Conservation (phyloP, 805 yeast species). For the Isabelozyma rhagii region DNA sequence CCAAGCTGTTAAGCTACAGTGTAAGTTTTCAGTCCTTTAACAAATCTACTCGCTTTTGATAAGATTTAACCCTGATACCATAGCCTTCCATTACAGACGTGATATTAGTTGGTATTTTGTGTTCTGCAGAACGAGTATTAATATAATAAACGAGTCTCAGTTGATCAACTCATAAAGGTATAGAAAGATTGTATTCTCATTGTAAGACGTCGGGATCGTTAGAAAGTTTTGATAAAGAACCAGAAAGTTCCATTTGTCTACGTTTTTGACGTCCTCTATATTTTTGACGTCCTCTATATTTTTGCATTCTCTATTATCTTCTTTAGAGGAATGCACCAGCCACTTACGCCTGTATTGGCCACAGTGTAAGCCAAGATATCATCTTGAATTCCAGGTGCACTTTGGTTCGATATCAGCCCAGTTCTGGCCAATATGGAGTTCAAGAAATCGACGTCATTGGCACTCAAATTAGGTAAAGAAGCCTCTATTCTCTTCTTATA, state of each 20-base stretch:
- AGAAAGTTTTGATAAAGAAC: no score
- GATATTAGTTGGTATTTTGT: no score
- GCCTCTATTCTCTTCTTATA: constrained; percentile 38
- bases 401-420: constrained; percentile 20
- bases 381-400: constrained; percentile 26
- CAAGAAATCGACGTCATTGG: constrained; percentile 11
- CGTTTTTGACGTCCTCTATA: neutral
- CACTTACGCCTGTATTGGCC: constrained; percentile 51
- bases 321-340: constrained; percentile 68
- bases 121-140: no score
- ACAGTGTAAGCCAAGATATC: constrained; percentile 52
- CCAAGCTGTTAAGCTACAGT: no score
- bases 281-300: neutral
- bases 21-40: no score
- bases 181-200: no score
- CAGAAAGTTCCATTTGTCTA: neutral
- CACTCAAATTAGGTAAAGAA: constrained; percentile 1
- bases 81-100: no score
- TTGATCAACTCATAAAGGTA: no score
- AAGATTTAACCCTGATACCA: no score
- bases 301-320: constrained; percentile 43
- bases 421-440: constrained; percentile 4
- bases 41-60: no score
- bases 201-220: no score
- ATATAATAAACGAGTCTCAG: no score